phyloP scores from a whole-genome alignment of 2,329 filamentous ascomycete species.

The Arachnomyces sp. region DNA sequence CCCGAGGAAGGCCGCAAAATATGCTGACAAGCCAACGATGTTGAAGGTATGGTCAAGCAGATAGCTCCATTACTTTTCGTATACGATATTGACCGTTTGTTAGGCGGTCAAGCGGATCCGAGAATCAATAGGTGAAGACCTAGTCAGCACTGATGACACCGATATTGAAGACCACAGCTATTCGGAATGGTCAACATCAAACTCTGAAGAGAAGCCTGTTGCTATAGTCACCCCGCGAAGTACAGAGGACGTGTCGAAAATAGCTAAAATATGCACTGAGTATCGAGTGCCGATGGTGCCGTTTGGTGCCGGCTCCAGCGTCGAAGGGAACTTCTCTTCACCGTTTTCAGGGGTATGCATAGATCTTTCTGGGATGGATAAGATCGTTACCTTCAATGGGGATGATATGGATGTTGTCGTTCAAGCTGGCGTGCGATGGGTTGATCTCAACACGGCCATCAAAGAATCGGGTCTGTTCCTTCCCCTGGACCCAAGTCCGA shows the following conservation, averaged over 20 bases:
- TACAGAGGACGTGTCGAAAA: conserved; percentile 61
- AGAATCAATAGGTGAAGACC: conserved; percentile 1
- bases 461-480: conserved; percentile 62
- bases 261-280: conserved; percentile 69
- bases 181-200: conserved; percentile 19
- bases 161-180: conserved; percentile 7
- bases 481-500: conserved; percentile 70
- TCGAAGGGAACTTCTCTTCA: conserved; percentile 69
- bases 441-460: conserved; percentile 61
- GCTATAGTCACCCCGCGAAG: conserved; percentile 58
- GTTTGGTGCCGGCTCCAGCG: conserved; percentile 67
- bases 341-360: conserved; percentile 68
- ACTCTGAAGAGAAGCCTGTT: conserved; percentile 38
- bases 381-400: conserved; percentile 60
- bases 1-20: no score
- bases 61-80: no score
- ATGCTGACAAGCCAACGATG: no score
- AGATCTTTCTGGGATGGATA: conserved; percentile 68
- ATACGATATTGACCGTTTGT: no score
- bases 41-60: no score
- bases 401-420: conserved; percentile 60
- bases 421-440: conserved; percentile 67
- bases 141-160: neutral
- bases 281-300: conserved; percentile 65
- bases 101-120: no score